Evolutionary conservation across 306 rosid species (phyloP).

Genomic region (Glycyrrhiza uralensis): DNA sequence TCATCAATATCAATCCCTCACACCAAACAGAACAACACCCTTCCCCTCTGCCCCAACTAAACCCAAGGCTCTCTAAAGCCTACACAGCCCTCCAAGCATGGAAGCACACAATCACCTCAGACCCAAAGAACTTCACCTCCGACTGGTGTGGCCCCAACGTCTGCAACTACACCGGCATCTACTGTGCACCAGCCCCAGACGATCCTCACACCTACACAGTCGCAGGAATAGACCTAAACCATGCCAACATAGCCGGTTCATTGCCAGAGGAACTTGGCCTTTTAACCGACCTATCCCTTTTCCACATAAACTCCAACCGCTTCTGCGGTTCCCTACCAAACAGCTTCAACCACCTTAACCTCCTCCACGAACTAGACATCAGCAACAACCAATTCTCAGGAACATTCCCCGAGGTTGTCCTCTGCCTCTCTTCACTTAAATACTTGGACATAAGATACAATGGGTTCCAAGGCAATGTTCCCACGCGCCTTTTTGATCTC

Average conservation of each 20-base stretch:
- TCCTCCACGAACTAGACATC: conserved; percentile 64
- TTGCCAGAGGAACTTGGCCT: conserved; percentile 74
- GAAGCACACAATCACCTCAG: conserved; percentile 67
- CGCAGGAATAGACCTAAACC: conserved; percentile 88
- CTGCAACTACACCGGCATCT: conserved; percentile 82
- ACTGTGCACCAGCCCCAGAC: conserved; percentile 71
- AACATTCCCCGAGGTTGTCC: conserved; percentile 49
- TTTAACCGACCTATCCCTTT: conserved; percentile 61
- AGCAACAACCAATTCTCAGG: conserved; percentile 81
- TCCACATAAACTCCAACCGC: conserved; percentile 78
- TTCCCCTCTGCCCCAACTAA: conserved; percentile 31
- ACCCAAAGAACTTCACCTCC: conserved; percentile 61
- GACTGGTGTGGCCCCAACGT: conserved; percentile 73
- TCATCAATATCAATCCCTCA: conserved; percentile 40
- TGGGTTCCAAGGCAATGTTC: conserved; percentile 52
- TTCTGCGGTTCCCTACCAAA: conserved; percentile 67
- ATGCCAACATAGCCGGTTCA: conserved; percentile 57
- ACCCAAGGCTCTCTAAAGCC: conserved; percentile 71
- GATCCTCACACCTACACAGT: conserved; percentile 59
- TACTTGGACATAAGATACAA: conserved; percentile 74
- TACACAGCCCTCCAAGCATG: conserved; percentile 78
- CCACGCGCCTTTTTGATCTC: conserved; percentile 50
- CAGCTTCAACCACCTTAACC: conserved; percentile 35
- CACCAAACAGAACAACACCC: conserved; percentile 32
- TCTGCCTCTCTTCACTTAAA: conserved; percentile 44